Conservation (phyloP, 116 monocot species). For the Iris pallida region DNA sequence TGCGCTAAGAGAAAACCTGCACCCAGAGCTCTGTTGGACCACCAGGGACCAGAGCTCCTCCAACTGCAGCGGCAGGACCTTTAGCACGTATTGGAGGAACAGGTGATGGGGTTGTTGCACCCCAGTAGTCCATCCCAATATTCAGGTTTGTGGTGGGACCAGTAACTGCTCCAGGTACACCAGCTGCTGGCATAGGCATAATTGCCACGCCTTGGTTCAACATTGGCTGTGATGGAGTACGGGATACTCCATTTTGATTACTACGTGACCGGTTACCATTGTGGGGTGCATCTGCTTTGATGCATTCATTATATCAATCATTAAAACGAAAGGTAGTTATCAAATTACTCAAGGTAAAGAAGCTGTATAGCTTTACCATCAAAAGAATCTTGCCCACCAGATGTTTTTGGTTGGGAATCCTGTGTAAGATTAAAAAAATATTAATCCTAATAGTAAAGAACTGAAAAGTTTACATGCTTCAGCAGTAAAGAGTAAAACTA, state of each 20-base stretch:
- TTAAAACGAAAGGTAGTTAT: background rate
- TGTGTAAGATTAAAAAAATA: slow-evolving; percentile 18
- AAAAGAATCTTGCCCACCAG: slow-evolving; percentile 39
- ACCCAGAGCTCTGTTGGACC: slow-evolving; percentile 67
- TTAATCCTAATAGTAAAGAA: background rate
- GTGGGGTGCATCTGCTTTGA: slow-evolving; percentile 28
- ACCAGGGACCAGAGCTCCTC: slow-evolving; percentile 42
- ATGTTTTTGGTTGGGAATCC: slow-evolving; percentile 68
- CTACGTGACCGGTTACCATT: slow-evolving; percentile 39
- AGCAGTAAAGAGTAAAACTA: background rate
- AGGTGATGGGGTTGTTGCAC: slow-evolving; percentile 46
- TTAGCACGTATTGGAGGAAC: slow-evolving; percentile 54
- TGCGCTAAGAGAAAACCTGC: slow-evolving; percentile 30
- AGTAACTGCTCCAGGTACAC: slow-evolving; percentile 27
- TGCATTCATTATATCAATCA: slow-evolving; percentile 1
- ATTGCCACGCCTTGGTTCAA: slow-evolving; percentile 37
- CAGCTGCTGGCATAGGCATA: slow-evolving; percentile 41
- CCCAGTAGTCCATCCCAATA: slow-evolving; percentile 97
- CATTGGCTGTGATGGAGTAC: slow-evolving; percentile 26
- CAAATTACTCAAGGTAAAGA: slow-evolving; percentile 1
- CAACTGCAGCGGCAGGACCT: slow-evolving; percentile 35
- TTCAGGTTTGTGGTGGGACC: slow-evolving; percentile 82
- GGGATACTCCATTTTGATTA: slow-evolving; percentile 65
- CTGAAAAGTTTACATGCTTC: background rate
- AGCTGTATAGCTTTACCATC: slow-evolving; percentile 38